phyloP scores from a whole-genome alignment of 306 rosid species.

The Glycine soja region DNA sequence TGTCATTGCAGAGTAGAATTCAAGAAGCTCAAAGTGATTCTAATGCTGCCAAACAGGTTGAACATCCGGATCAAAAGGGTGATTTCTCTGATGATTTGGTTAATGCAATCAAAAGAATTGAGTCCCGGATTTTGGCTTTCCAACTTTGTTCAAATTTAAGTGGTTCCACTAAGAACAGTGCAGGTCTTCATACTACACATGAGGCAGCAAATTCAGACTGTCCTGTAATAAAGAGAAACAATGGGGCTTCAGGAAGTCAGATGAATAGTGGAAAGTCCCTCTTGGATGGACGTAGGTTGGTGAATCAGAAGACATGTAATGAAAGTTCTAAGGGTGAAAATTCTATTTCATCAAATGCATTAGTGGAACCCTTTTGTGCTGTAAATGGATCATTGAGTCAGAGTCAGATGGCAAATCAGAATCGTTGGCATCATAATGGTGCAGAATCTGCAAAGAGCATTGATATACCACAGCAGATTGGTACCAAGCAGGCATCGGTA shows the following conservation, averaged over 20 bases:
- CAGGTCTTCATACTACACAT: slow-evolving; percentile 30
- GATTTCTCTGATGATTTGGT: slow-evolving; percentile 58
- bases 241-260: slow-evolving; percentile 18
- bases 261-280: slow-evolving; percentile 24
- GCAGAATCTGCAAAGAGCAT: slow-evolving; percentile 31
- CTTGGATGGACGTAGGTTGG: slow-evolving; percentile 35
- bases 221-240: background rate
- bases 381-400: slow-evolving; percentile 36
- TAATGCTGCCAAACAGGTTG: slow-evolving; percentile 36
- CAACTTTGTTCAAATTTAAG: slow-evolving; percentile 52
- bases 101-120: slow-evolving; percentile 62
- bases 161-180: slow-evolving; percentile 29
- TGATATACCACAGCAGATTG: slow-evolving; percentile 1
- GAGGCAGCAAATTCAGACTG: slow-evolving; percentile 20
- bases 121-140: slow-evolving; percentile 66
- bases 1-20: slow-evolving; percentile 10
- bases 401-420: slow-evolving; percentile 41
- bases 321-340: slow-evolving; percentile 27
- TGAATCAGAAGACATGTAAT: background rate
- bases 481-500: slow-evolving; percentile 1
- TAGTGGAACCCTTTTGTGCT: slow-evolving; percentile 23
- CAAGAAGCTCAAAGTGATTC: slow-evolving; percentile 34
- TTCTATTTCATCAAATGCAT: slow-evolving; percentile 35
- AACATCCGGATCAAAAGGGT: slow-evolving; percentile 44
- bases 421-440: background rate